phyloP scores from a whole-genome alignment of 2,329 filamentous ascomycete species.

The Phyllosticta citriasiana region DNA sequence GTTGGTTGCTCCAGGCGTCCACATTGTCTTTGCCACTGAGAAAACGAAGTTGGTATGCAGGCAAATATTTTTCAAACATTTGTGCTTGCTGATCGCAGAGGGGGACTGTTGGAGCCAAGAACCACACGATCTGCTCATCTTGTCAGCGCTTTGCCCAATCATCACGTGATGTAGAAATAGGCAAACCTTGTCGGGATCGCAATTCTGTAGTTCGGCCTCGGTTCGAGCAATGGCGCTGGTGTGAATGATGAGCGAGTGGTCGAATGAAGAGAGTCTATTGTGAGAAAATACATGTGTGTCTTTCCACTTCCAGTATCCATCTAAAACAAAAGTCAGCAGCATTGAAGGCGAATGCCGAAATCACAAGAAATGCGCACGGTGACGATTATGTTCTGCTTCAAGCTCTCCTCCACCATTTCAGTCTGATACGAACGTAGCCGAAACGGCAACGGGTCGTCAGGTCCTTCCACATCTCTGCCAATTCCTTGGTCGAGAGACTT shows the following conservation, averaged over 20 bases:
- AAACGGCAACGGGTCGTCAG: conserved; percentile 10
- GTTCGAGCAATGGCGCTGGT: conserved; percentile 21
- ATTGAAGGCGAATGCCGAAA: too few relatives aligned
- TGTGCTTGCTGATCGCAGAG: conserved; percentile 36
- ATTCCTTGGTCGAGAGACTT: too few relatives aligned
- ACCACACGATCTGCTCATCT: conserved; percentile 32
- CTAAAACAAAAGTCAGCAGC: conserved; percentile 8
- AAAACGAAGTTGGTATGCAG: conserved; percentile 47
- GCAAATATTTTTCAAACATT: conserved; percentile 26
- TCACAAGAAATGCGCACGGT: conserved; percentile 16
- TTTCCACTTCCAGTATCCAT: conserved; percentile 43
- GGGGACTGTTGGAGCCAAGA: conserved; percentile 35
- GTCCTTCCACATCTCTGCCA: background rate
- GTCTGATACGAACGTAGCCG: conserved; percentile 36
- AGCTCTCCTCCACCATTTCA: conserved; percentile 39
- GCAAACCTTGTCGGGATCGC: conserved; percentile 25
- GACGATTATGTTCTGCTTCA: conserved; percentile 37
- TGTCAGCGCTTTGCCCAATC: background rate
- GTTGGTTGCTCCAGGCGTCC: conserved; percentile 60
- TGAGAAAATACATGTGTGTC: conserved; percentile 30
- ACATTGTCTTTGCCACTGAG: conserved; percentile 60
- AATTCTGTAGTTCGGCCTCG: conserved; percentile 31
- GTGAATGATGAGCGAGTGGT: background rate
- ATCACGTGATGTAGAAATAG: background rate
- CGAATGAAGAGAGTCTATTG: background rate